These are phyloP conservation scores for Mycena citricolor DNA, from an alignment of 1,284 basidiomycete genomes.

Conservation along the genomic window DNA sequence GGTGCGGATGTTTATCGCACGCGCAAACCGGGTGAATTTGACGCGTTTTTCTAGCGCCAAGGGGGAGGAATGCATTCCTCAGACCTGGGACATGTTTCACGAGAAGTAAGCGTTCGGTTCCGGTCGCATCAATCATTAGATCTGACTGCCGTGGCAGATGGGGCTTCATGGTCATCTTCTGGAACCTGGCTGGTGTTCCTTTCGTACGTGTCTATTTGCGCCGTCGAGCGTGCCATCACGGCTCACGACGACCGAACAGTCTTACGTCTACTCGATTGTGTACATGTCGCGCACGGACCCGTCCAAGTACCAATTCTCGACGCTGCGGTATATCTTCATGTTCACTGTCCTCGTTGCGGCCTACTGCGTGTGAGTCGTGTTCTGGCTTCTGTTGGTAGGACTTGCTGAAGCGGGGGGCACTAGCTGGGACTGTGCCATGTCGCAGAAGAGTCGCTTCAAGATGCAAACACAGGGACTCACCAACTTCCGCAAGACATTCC, in stretches of 20 bases:
- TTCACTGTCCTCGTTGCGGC: slow-evolving; percentile 78
- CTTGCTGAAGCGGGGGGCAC: no score
- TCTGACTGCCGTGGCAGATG: slow-evolving; percentile 42
- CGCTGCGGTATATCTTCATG: slow-evolving; percentile 68
- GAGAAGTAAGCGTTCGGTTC: slow-evolving; percentile 65
- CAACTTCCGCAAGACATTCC: slow-evolving; percentile 88
- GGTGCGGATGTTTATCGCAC: slow-evolving; percentile 46
- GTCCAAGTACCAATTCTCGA: slow-evolving; percentile 84
- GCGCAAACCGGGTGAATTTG: slow-evolving; percentile 1
- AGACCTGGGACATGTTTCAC: slow-evolving; percentile 99
- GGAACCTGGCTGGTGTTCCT: slow-evolving; percentile 95
- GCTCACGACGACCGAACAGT: slow-evolving; percentile 46
- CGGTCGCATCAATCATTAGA: not conserved
- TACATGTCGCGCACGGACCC: slow-evolving; percentile 98
- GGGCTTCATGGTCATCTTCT: slow-evolving; percentile 96
- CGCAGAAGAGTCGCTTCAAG: slow-evolving; percentile 97
- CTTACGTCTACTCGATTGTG: slow-evolving; percentile 95
- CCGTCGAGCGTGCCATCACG: slow-evolving; percentile 22
- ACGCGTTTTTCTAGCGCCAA: slow-evolving; percentile 59
- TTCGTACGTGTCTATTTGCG: slow-evolving; percentile 53
- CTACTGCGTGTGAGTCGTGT: slow-evolving; percentile 73
- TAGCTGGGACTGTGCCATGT: slow-evolving; percentile 93
- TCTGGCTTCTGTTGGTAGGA: slow-evolving; percentile 19
- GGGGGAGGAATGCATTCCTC: slow-evolving; percentile 96
- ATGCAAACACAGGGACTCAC: slow-evolving; percentile 93